Conservation (phyloP, 176 grass and related monocot species). For the Melocanna baccifera region DNA sequence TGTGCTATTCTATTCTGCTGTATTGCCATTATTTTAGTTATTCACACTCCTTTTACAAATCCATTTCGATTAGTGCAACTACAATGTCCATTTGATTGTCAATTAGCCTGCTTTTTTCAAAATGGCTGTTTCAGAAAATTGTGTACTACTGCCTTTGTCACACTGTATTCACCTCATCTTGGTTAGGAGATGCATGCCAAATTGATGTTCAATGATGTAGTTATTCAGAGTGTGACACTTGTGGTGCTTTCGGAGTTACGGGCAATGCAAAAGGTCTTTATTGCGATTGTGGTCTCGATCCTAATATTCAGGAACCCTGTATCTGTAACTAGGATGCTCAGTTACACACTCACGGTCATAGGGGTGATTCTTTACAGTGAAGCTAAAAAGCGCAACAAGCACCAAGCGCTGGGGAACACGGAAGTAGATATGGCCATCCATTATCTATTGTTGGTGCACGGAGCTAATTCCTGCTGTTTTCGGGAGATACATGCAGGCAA, state of each 20-base stretch:
- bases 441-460: neutral
- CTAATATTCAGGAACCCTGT: slow-evolving; percentile 81
- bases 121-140: neutral
- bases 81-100: neutral
- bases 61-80: slow-evolving; percentile 30
- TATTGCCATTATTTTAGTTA: neutral
- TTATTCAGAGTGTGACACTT: neutral
- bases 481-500: neutral
- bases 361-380: slow-evolving; percentile 77
- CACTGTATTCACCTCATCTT: slow-evolving; percentile 29
- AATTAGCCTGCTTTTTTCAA: neutral
- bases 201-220: neutral
- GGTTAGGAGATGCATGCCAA: slow-evolving; percentile 31
- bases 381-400: slow-evolving; percentile 68
- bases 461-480: neutral
- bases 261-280: slow-evolving; percentile 81
- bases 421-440: neutral
- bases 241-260: slow-evolving; percentile 42
- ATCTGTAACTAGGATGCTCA: slow-evolving; percentile 66
- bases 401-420: neutral
- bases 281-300: slow-evolving; percentile 72
- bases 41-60: slow-evolving; percentile 22
- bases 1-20: neutral
- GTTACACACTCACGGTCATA: slow-evolving; percentile 67
- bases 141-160: slow-evolving; percentile 23